A percentile compares a stretch with the other conserved stretches of the same genome.
phyloP scores from a whole-genome alignment of 768 basidiomycete species.

The Rhizopogon vesiculosus region DNA sequence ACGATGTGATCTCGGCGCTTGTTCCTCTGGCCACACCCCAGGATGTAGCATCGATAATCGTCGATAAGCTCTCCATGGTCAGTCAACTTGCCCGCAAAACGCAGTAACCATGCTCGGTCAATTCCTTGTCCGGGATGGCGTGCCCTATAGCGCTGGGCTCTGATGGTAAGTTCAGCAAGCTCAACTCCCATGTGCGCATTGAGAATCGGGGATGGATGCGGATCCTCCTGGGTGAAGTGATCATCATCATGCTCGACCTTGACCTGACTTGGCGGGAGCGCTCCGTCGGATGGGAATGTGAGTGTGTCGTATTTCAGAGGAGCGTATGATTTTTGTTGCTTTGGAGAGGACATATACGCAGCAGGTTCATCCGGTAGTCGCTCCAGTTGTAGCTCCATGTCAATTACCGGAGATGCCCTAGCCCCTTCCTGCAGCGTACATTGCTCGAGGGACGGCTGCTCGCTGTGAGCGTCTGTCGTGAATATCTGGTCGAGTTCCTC shows the following conservation, averaged over 20 bases:
- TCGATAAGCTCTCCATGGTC: constrained; percentile 49
- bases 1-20: constrained; percentile 72
- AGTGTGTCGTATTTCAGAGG: not conserved
- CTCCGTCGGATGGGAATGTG: not conserved
- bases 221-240: not conserved
- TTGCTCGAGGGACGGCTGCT: not conserved
- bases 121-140: constrained; percentile 55
- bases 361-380: not conserved
- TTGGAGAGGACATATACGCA: not conserved
- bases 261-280: not conserved
- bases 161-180: constrained; percentile 47
- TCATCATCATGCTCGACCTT: not conserved
- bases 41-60: constrained; percentile 65
- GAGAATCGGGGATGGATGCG: constrained; percentile 43
- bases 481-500: not conserved
- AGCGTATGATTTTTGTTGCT: not conserved
- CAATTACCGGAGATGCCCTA: not conserved
- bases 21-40: constrained; percentile 63
- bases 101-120: constrained; percentile 60
- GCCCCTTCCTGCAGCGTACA: not conserved
- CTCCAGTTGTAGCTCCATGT: not conserved
- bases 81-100: constrained; percentile 65
- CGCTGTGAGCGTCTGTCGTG: not conserved
- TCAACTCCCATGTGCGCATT: constrained; percentile 62
- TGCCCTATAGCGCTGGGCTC: constrained; percentile 48